These are phyloP conservation scores for Dichotomopilus funicola DNA, from an alignment of 2,329 filamentous ascomycete species.

Conservation along the genomic window DNA sequence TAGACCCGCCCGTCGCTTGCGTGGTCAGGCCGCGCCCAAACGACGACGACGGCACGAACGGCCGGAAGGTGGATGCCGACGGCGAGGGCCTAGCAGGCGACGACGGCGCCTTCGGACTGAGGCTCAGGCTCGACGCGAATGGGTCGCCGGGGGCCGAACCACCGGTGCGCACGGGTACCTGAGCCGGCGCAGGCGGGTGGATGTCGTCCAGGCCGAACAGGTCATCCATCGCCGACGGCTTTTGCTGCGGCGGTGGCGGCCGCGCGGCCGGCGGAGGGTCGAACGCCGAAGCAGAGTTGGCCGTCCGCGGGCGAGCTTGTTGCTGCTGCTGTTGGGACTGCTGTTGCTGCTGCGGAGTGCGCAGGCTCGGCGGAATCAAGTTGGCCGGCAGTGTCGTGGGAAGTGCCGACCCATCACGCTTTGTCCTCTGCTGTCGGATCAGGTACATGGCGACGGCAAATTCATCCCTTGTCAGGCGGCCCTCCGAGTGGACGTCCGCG, in stretches of 20 bases:
- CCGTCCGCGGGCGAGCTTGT: conserved; percentile 40
- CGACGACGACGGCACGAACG: conserved; percentile 84
- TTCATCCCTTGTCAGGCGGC: conserved; percentile 77
- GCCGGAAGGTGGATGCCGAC: conserved; percentile 62
- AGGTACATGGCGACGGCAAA: conserved; percentile 98
- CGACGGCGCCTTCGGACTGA: conserved; percentile 41
- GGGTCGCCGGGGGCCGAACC: conserved; percentile 61
- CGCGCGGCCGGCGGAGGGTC: conserved; percentile 35
- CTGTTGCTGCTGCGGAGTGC: conserved; percentile 37
- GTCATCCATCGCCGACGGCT: conserved; percentile 76
- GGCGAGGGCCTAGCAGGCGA: conserved; percentile 48
- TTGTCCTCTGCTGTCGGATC: conserved; percentile 80
- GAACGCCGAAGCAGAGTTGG: conserved; percentile 44
- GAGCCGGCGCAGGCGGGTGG: conserved; percentile 43
- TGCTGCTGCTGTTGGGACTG: conserved; percentile 22
- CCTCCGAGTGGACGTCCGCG: conserved; percentile 86
- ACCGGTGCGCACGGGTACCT: conserved; percentile 63
- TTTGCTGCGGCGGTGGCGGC: conserved; percentile 37
- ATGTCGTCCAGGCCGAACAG: conserved; percentile 83
- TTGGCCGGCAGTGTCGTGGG: conserved; percentile 73
- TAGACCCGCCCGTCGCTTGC: conserved; percentile 64
- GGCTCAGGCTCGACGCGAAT: conserved; percentile 47
- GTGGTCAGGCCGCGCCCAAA: conserved; percentile 79
- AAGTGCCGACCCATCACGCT: conserved; percentile 55
- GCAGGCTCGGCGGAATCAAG: conserved; percentile 80